phyloP scores from a whole-genome alignment of 768 basidiomycete species.

The Phylloporus rhodoxanthus region DNA sequence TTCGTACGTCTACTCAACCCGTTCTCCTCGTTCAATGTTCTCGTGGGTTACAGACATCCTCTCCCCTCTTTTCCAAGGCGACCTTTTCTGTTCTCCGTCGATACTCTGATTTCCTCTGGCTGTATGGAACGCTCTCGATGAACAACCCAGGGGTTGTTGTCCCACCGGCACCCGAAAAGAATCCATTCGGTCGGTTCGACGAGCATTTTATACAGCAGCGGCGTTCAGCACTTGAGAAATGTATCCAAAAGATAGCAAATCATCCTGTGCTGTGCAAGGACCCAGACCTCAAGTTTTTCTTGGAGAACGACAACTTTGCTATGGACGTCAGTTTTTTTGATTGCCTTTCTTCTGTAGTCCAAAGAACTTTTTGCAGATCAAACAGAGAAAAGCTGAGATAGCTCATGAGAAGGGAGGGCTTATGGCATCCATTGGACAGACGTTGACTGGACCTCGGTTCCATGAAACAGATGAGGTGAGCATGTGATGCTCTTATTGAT shows the following conservation, averaged over 20 bases:
- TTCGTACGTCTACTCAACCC: background rate
- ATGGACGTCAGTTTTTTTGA: slow-evolving; percentile 61
- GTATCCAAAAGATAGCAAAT: slow-evolving; percentile 87
- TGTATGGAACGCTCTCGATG: slow-evolving; percentile 78
- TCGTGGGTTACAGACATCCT: slow-evolving; percentile 58
- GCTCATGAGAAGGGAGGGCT: slow-evolving; percentile 76
- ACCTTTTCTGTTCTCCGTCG: slow-evolving; percentile 92
- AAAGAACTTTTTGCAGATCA: slow-evolving; percentile 51
- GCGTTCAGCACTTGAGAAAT: slow-evolving; percentile 77
- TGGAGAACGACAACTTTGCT: slow-evolving; percentile 89
- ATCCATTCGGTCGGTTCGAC: slow-evolving; percentile 87
- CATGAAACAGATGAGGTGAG: slow-evolving; percentile 82
- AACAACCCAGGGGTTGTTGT: slow-evolving; percentile 98
- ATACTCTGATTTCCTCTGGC: slow-evolving; percentile 96
- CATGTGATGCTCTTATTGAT: background rate
- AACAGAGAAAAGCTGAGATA: slow-evolving; percentile 75
- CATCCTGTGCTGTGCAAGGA: slow-evolving; percentile 90
- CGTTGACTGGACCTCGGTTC: slow-evolving; percentile 73
- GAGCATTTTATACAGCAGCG: slow-evolving; percentile 87
- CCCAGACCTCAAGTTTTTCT: slow-evolving; percentile 78
- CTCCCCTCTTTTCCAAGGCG: slow-evolving; percentile 74
- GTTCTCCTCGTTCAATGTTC: background rate
- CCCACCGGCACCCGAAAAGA: slow-evolving; percentile 95
- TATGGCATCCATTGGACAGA: slow-evolving; percentile 77
- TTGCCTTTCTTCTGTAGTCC: background rate